These are phyloP conservation scores for Coemansia guatemalensis DNA, from an alignment of 192 early-diverging fungal genomes.

Conservation along the genomic window DNA sequence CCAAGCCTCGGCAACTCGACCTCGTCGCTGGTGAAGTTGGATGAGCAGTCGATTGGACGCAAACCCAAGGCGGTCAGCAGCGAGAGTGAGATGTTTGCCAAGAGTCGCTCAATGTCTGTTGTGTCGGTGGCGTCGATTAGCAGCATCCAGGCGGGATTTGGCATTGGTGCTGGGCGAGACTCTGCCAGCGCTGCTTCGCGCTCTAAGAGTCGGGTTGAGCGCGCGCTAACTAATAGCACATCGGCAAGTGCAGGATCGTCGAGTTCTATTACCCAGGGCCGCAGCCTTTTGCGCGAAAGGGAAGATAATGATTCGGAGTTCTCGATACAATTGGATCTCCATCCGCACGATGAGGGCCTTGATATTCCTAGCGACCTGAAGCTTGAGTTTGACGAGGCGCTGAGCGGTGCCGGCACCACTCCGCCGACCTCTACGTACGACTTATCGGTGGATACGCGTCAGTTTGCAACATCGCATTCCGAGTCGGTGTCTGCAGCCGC, in stretches of 20 bases:
- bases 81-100: constrained; percentile 21
- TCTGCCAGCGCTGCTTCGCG: neutral
- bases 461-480: constrained; percentile 5
- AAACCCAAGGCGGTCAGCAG: constrained; percentile 7
- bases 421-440: constrained; percentile 29
- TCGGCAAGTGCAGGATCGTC: neutral
- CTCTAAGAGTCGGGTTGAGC: neutral
- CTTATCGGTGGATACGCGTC: constrained; percentile 15
- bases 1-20: constrained; percentile 9
- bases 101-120: constrained; percentile 49
- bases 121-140: constrained; percentile 23
- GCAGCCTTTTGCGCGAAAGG: neutral
- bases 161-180: neutral
- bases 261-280: neutral
- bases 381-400: constrained; percentile 49
- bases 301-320: constrained; percentile 38
- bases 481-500: constrained; percentile 10
- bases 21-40: constrained; percentile 20
- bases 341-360: constrained; percentile 22
- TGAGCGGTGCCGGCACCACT: constrained; percentile 29
- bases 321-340: constrained; percentile 44
- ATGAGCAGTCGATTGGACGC: neutral
- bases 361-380: constrained; percentile 46
- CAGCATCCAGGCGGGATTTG: constrained; percentile 5
- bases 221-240: neutral